A percentile compares a stretch with the other conserved stretches of the same genome.
Evolutionary conservation across 2,329 filamentous ascomycete species (phyloP).

Genomic region (Diaporthe destruens): DNA sequence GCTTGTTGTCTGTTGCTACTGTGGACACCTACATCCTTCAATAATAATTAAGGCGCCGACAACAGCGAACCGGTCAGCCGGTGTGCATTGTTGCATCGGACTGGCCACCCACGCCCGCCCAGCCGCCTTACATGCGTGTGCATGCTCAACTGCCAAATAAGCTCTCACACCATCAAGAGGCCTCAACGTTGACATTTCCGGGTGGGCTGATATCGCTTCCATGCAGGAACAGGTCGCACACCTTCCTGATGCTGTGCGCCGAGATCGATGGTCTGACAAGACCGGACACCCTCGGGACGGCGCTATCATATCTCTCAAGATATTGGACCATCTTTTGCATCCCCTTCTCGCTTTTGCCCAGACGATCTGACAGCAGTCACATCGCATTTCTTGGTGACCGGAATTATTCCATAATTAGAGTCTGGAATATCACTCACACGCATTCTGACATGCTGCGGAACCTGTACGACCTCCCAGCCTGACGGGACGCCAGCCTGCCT

Average conservation of each 20-base stretch:
- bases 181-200: neutral
- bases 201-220: conserved; percentile 25
- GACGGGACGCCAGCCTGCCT: neutral
- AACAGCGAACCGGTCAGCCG: conserved; percentile 5
- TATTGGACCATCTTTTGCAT: neutral
- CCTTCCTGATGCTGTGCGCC: conserved; percentile 30
- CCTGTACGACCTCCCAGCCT: neutral
- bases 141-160: conserved; percentile 11
- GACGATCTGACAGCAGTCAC: conserved; percentile 16
- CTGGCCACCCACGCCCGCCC: conserved; percentile 4
- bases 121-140: neutral
- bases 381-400: conserved; percentile 4
- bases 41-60: neutral
- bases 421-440: conserved; percentile 18
- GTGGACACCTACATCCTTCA: neutral
- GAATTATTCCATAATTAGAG: conserved; percentile 25
- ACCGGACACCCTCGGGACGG: conserved; percentile 9
- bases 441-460: neutral
- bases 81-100: conserved; percentile 16
- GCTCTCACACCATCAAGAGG: neutral
- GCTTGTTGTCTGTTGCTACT: neutral
- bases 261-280: conserved; percentile 10
- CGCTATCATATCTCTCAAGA: conserved; percentile 10
- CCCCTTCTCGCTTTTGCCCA: neutral
- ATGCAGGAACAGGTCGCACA: conserved; percentile 22